These are phyloP conservation scores for Kregervanrija fluxuum DNA, from an alignment of 805 yeast genomes.

Conservation along the genomic window DNA sequence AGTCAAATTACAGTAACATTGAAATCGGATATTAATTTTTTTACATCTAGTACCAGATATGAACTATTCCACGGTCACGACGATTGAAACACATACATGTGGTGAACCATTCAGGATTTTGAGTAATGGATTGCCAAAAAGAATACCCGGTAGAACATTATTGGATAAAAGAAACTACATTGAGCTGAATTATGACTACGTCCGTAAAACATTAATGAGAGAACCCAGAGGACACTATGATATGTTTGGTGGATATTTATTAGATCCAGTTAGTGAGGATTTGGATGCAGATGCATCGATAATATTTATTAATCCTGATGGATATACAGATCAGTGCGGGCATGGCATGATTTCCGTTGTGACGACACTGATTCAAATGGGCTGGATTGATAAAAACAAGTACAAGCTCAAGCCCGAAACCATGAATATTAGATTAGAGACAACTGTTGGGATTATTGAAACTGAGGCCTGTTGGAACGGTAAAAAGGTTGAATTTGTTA, in stretches of 20 bases:
- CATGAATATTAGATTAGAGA: constrained; percentile 16
- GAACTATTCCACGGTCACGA: constrained; percentile 7
- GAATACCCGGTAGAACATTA: constrained; percentile 14
- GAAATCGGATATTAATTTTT: no score
- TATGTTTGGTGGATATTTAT: constrained; percentile 23
- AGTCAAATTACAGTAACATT: no score
- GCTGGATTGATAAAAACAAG: constrained; percentile 13
- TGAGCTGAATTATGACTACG: constrained; percentile 16
- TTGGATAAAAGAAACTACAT: constrained; percentile 17
- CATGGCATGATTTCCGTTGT: constrained; percentile 23
- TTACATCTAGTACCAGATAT: not conserved
- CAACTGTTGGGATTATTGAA: constrained; percentile 20
- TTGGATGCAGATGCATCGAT: constrained; percentile 19
- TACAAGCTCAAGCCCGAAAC: constrained; percentile 17
- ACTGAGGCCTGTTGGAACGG: constrained; percentile 22
- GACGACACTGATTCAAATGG: constrained; percentile 14
- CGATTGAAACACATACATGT: constrained; percentile 21
- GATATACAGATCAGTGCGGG: constrained; percentile 26
- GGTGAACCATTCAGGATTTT: constrained; percentile 22
- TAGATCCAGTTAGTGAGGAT: constrained; percentile 12
- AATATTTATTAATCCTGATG: constrained; percentile 21
- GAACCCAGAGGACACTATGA: constrained; percentile 26
- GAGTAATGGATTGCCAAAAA: constrained; percentile 15
- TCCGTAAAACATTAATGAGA: constrained; percentile 18
- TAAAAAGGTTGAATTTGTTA: constrained; percentile 16